Base-by-base conservation (phyloP, 116 monocot genomes). In the Papilionanthe hybrid region DNA sequence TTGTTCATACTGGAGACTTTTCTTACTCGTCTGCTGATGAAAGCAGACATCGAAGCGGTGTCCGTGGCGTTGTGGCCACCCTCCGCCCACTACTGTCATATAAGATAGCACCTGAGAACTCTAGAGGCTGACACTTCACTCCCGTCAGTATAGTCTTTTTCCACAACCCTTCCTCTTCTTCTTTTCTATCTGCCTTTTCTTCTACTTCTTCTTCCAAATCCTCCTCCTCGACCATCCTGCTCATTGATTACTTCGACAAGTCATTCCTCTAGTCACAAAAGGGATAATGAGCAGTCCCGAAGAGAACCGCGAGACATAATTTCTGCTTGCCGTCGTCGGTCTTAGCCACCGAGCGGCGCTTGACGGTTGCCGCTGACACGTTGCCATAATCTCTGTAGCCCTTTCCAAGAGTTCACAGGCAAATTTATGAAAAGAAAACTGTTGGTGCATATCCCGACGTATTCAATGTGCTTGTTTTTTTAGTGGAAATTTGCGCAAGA, bases 101-200 rank as follows among this genome's bases (percentile, higher is more conserved):
- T 13, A 69, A 56, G 9, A 80, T 73, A 28, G 48, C 80, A 1
- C 80, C 80, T 7, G 72, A 80, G 56, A 80, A 80, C 27, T 80
- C 71, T 29, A 79, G 29, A 20, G 80, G 80, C 72, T 80, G 72
- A 37, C 80, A 80, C 44, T 80, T 80, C 72, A 69, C 72, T 23
- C 80, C 80, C 80, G 72, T 80, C 32, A 80, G 23, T 49, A 80
- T 80, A 5, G 53, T 50, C 56, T 55, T 48, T 49, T 65, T 72
- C 80, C 80, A 80, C 28, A 72, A 69, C 53, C 53, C 9, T 9
- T 27, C 86, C 47, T 72, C 83, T 9, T 80, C 83, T 5, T 78
- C 80, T 20, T 78, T n/a, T 50, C 75, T 4, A n/a, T 4, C 32
- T 3, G 44, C 9, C 5, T 41, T 83, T 29, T 72, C 82, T 8